These are phyloP conservation scores for Anthracocystis setariae DNA, from an alignment of 1,284 basidiomycete genomes.

Conservation along the genomic window DNA sequence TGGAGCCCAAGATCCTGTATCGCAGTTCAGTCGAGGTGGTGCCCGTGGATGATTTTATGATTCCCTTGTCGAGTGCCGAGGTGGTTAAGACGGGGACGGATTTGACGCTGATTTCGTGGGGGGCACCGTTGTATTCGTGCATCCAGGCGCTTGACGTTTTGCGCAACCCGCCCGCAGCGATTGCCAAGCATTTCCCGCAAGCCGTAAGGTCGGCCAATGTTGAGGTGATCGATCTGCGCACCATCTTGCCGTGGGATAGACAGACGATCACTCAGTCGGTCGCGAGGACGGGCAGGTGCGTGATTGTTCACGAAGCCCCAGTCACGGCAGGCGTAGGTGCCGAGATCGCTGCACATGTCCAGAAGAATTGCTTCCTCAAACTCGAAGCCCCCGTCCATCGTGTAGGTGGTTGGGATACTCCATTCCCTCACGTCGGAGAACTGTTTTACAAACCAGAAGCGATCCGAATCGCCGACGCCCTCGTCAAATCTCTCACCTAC, in stretches of 20 bases:
- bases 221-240: conserved; percentile 89
- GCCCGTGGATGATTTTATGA: conserved; percentile 83
- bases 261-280: conserved; percentile 69
- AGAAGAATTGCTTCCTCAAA: conserved; percentile 56
- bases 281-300: conserved; percentile 57
- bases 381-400: conserved; percentile 53
- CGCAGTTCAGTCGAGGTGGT: conserved; percentile 91
- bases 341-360: conserved; percentile 57
- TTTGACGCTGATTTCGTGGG: conserved; percentile 88
- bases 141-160: conserved; percentile 81
- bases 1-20: conserved; percentile 92
- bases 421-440: conserved; percentile 58
- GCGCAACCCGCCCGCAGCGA: conserved; percentile 74
- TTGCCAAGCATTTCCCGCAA: conserved; percentile 78
- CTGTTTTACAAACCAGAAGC: conserved; percentile 59
- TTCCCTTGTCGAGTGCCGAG: conserved; percentile 84
- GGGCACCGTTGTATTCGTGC: conserved; percentile 89
- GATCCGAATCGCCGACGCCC: conserved; percentile 49
- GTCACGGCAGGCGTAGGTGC: conserved; percentile 58
- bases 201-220: conserved; percentile 78
- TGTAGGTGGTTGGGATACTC: conserved; percentile 57
- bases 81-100: conserved; percentile 79
- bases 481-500: conserved; percentile 44
- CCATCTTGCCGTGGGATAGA: conserved; percentile 88
- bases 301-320: conserved; percentile 62